Evolutionary conservation across 2,329 filamentous ascomycete species (phyloP), one percentile per base, ranked within the genome.

Genomic region (Verruconis gallopava): DNA sequence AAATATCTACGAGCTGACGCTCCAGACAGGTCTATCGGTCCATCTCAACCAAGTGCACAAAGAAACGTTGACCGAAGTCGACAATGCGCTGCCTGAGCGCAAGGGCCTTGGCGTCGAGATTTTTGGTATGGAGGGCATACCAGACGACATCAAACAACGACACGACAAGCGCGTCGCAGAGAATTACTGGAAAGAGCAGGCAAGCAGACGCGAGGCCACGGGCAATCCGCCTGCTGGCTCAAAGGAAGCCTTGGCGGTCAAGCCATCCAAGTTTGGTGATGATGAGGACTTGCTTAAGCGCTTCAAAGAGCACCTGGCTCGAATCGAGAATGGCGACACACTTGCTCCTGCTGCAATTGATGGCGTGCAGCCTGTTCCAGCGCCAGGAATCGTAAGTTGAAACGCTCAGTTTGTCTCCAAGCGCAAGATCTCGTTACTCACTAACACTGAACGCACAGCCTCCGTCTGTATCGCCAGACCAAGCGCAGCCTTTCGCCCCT

Each of bases 41-140:
- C 91, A 98, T 60, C 82, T 96, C 85, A 93, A 89, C 58, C 91
- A 98, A 61, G 91, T 98, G 37, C 91, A 98, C 69, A 98, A 98
- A 62, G 88, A 95, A 60, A 83, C 79, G 21, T 73, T 96, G 38
- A 77, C 75, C 15, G 76, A 78, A 35, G 86, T 98, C 55, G 89
- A 95, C 53, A 95, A 96, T 70, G 86, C 91, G 38, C 73, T 95
- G 3, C 79, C 83, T 0, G 89, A 89, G 54, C 79, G 91, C 48
- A 77, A 85, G 49, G 81, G 81, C 45, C 76, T 93, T 46, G 85
- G 93, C 46, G 77, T 93, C 46, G 91, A 98, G 63, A 95, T 98
- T 55, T 98, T 96, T 59, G 91, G 89, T 55, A 95, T 95, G 84
- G 86, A 95, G 60, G 91, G 91, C 55, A 85, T 96, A 28, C 91